Conservation (phyloP, 1,284 basidiomycete genomes). For the Microbotryum saponariae region DNA sequence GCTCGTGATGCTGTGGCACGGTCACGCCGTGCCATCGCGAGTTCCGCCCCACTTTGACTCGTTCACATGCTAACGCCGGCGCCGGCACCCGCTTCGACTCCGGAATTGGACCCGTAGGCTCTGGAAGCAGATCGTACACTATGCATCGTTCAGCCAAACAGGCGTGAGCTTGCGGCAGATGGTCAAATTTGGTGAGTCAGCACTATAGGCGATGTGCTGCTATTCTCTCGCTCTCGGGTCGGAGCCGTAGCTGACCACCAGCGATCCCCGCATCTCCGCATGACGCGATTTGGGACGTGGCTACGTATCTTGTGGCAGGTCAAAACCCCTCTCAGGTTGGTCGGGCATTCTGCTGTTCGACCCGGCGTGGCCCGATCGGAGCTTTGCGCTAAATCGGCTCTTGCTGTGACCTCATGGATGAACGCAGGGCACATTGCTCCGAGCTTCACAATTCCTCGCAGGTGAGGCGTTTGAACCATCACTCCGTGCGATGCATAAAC, state of each 20-base stretch:
- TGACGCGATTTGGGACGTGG: no score
- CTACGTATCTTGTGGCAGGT: conserved; percentile 42
- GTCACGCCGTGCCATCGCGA: no score
- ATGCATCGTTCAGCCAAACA: conserved; percentile 69
- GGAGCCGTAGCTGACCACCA: neutral
- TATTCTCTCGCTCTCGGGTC: neutral
- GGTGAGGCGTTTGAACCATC: conserved; percentile 47
- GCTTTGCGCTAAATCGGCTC: no score
- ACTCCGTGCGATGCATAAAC: neutral
- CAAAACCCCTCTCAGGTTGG: conserved; percentile 59
- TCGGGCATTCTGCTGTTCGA: neutral
- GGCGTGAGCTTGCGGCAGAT: conserved; percentile 83
- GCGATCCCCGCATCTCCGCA: neutral
- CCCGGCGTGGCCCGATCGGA: no score
- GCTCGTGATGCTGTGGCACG: no score
- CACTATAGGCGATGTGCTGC: neutral
- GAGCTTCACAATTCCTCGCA: conserved; percentile 72
- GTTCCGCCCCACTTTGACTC: no score
- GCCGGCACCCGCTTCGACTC: neutral
- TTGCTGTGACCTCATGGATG: no score
- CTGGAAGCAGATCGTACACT: conserved; percentile 90
- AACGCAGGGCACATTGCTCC: conserved; percentile 69
- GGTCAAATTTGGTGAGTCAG: conserved; percentile 55
- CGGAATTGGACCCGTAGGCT: conserved; percentile 41
- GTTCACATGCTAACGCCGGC: no score